These are phyloP conservation scores for Trichoderma endophyticum DNA, from an alignment of 2,329 filamentous ascomycete species.

Conservation along the genomic window DNA sequence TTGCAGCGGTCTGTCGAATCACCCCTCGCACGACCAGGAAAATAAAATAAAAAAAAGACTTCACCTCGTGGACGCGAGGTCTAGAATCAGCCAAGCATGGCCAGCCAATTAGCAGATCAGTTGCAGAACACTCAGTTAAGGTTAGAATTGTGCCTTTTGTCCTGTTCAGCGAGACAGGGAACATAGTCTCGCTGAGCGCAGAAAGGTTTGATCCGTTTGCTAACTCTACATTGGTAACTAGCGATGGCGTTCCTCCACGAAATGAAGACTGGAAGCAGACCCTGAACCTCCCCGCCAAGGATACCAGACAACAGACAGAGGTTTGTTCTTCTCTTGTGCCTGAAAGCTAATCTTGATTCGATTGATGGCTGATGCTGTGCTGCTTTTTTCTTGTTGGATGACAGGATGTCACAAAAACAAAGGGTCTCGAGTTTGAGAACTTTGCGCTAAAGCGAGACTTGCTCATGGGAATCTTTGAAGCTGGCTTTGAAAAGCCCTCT, in stretches of 20 bases:
- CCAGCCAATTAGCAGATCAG: conserved; percentile 46
- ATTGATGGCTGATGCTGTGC: conserved; percentile 23
- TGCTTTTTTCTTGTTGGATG: conserved; percentile 11
- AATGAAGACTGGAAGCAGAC: conserved; percentile 69
- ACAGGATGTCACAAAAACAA: conserved; percentile 96
- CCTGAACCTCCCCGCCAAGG: conserved; percentile 69
- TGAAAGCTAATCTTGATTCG: conserved; percentile 3
- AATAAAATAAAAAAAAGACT: conserved; percentile 16
- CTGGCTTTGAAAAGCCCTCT: conserved; percentile 96
- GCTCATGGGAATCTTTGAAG: conserved; percentile 99
- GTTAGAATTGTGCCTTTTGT: conserved; percentile 30
- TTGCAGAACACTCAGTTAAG: conserved; percentile 42
- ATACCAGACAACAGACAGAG: conserved; percentile 78
- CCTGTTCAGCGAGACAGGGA: not conserved
- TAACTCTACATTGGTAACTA: conserved; percentile 5
- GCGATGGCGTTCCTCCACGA: conserved; percentile 44
- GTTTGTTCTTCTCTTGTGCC: conserved; percentile 38
- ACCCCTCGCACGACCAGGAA: not conserved
- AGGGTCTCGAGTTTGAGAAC: conserved; percentile 96
- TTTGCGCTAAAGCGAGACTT: conserved; percentile 93
- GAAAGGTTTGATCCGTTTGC: not conserved
- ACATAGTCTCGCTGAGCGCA: not conserved
- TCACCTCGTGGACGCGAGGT: conserved; percentile 28
- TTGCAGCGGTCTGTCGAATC: conserved; percentile 23
- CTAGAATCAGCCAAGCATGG: conserved; percentile 36